Evolutionary conservation across 2,329 filamentous ascomycete species (phyloP).

Genomic region (Venturia aucupariae): DNA sequence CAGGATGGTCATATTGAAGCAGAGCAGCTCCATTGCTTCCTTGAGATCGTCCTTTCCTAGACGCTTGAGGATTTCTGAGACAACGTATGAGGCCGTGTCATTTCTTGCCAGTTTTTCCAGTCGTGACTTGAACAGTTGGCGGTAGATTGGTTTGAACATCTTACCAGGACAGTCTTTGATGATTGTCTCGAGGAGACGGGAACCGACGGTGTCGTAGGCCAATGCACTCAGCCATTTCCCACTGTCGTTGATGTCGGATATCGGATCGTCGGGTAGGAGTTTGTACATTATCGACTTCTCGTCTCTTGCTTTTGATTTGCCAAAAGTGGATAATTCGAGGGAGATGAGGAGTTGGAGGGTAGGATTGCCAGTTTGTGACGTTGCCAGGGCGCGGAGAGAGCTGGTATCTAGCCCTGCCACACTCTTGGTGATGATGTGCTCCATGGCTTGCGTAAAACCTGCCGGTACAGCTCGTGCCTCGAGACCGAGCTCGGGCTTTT

Average conservation of each 20-base stretch:
- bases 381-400: slow-evolving; percentile 73
- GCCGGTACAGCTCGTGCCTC: slow-evolving; percentile 55
- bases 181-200: slow-evolving; percentile 79
- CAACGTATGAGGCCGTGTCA: slow-evolving; percentile 81
- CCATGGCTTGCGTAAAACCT: slow-evolving; percentile 66
- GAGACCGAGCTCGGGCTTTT: slow-evolving; percentile 35
- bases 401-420: slow-evolving; percentile 67
- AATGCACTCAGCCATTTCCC: slow-evolving; percentile 77
- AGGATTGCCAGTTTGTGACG: slow-evolving; percentile 84
- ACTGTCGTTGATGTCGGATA: slow-evolving; percentile 62
- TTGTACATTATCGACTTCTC: slow-evolving; percentile 61
- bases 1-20: slow-evolving; percentile 63
- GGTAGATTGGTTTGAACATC: slow-evolving; percentile 81
- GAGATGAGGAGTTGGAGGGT: slow-evolving; percentile 85
- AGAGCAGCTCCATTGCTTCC: slow-evolving; percentile 60
- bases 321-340: slow-evolving; percentile 69
- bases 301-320: slow-evolving; percentile 56
- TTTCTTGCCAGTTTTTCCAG: slow-evolving; percentile 78
- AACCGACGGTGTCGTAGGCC: slow-evolving; percentile 84
- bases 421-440: slow-evolving; percentile 73
- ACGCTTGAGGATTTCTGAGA: slow-evolving; percentile 71
- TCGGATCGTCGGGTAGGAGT: slow-evolving; percentile 70
- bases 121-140: slow-evolving; percentile 66
- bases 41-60: slow-evolving; percentile 79
- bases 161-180: slow-evolving; percentile 74